These are phyloP conservation scores for Sutorius australiensis DNA, from an alignment of 768 basidiomycete genomes.

Conservation along the genomic window DNA sequence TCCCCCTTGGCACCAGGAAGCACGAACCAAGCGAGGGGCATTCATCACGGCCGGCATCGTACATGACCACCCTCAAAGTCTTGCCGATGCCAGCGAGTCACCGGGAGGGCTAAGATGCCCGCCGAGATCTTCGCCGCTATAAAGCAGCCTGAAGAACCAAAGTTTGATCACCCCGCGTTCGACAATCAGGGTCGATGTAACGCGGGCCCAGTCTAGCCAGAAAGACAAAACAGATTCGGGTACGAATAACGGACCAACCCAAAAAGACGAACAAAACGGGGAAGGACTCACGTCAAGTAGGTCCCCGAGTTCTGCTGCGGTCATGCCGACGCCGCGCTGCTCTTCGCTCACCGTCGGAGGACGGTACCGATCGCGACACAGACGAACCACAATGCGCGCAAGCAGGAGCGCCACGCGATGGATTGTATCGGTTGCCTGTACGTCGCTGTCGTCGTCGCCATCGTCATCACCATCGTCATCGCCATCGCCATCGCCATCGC, in stretches of 20 bases:
- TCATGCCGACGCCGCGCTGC: slow-evolving; percentile 19
- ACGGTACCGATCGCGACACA: slow-evolving; percentile 23
- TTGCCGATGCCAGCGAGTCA: slow-evolving; percentile 15
- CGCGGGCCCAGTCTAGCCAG: slow-evolving; percentile 3
- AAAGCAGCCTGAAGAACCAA: slow-evolving; percentile 5
- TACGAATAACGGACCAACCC: background rate
- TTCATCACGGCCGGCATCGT: background rate
- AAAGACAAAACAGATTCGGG: background rate
- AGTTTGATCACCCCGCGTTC: slow-evolving; percentile 5
- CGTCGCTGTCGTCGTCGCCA: background rate
- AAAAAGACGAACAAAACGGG: background rate
- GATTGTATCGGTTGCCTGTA: background rate
- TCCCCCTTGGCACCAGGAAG: slow-evolving; percentile 7
- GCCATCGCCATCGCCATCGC: slow-evolving; percentile 1
- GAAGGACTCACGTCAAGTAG: slow-evolving; percentile 30
- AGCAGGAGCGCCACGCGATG: slow-evolving; percentile 18
- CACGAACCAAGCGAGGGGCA: background rate
- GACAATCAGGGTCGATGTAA: slow-evolving; percentile 15
- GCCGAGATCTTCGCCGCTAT: slow-evolving; percentile 16
- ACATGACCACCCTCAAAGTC: slow-evolving; percentile 2
- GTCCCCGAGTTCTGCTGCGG: slow-evolving; percentile 30
- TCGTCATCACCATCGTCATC: slow-evolving; percentile 5
- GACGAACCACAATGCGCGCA: slow-evolving; percentile 20
- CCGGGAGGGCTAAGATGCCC: slow-evolving; percentile 1
- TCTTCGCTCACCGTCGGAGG: slow-evolving; percentile 1